A percentile compares a stretch with the other conserved stretches of the same genome.
Evolutionary conservation across 1,139 yeast species (phyloP).

Genomic region (Nakaseomyces kungkrabaensis): DNA sequence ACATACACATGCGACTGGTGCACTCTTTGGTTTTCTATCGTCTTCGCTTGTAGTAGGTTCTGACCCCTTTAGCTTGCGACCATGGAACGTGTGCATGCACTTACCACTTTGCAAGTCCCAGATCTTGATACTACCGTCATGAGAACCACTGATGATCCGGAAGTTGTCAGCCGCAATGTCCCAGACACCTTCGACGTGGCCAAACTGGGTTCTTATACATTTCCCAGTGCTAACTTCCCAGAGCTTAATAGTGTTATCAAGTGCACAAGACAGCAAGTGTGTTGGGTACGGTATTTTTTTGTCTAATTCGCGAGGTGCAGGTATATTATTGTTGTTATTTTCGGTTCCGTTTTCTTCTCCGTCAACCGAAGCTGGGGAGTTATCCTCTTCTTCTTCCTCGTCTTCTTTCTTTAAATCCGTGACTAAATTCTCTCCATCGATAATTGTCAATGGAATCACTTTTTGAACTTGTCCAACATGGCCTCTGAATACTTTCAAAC

Average conservation of each 20-base stretch:
- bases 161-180: conserved; percentile 91
- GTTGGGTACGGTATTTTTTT: conserved; percentile 47
- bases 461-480: conserved; percentile 80
- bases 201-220: conserved; percentile 88
- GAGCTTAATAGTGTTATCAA: conserved; percentile 86
- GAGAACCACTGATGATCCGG: conserved; percentile 88
- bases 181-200: conserved; percentile 98
- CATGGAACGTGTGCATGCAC: conserved; percentile 85
- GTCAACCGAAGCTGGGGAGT: conserved; percentile 5
- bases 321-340: conserved; percentile 3
- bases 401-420: conserved; percentile 27
- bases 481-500: conserved; percentile 59
- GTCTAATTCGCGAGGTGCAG: conserved; percentile 12
- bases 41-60: conserved; percentile 28
- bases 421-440: conserved; percentile 31
- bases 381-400: conserved; percentile 8
- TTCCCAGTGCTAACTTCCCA: conserved; percentile 86
- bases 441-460: conserved; percentile 69
- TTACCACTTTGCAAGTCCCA: conserved; percentile 95
- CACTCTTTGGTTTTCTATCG: conserved; percentile 15
- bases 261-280: conserved; percentile 74
- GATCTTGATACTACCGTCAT: conserved; percentile 78
- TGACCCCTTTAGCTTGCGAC: conserved; percentile 29
- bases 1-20: conserved; percentile 80
- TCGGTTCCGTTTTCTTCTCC: neutral